Evolutionary conservation across 441 rosid genomes (phyloP).

Genomic region (Populus hybrid): DNA sequence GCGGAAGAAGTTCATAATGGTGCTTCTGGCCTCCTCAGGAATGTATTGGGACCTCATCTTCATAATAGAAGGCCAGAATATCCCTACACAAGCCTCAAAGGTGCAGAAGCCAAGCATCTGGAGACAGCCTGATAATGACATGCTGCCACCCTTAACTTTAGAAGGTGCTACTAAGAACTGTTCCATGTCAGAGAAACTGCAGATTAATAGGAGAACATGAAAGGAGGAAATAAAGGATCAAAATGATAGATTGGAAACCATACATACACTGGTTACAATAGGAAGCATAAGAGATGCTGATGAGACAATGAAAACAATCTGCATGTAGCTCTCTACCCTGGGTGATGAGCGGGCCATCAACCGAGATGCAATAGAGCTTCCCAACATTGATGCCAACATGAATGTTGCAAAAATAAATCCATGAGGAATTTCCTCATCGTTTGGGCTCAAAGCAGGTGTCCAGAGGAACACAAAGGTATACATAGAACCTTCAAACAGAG

Average conservation of each 20-base stretch:
- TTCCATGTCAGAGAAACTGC: slow-evolving; percentile 14
- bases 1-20: slow-evolving; percentile 96
- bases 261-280: slow-evolving; percentile 56
- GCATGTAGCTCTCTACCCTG: slow-evolving; percentile 95
- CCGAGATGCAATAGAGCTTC: slow-evolving; percentile 91
- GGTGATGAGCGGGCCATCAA: slow-evolving; percentile 66
- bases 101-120: slow-evolving; percentile 91
- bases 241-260: not conserved
- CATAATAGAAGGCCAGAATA: slow-evolving; percentile 98
- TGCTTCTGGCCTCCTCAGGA: slow-evolving; percentile 97
- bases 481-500: slow-evolving; percentile 95
- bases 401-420: slow-evolving; percentile 94
- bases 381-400: slow-evolving; percentile 96
- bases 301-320: slow-evolving; percentile 73
- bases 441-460: slow-evolving; percentile 96
- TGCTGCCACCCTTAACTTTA: slow-evolving; percentile 71
- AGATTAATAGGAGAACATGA: not conserved
- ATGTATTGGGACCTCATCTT: slow-evolving; percentile 97
- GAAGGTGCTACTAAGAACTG: slow-evolving; percentile 77
- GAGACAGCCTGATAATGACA: slow-evolving; percentile 70
- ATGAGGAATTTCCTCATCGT: slow-evolving; percentile 87
- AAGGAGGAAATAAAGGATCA: not conserved
- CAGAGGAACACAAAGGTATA: slow-evolving; percentile 95
- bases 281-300: slow-evolving; percentile 82
- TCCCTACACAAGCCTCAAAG: slow-evolving; percentile 91